Evolutionary conservation across 1,139 yeast genomes (phyloP).

Genomic region (Candida dubliniensis): DNA sequence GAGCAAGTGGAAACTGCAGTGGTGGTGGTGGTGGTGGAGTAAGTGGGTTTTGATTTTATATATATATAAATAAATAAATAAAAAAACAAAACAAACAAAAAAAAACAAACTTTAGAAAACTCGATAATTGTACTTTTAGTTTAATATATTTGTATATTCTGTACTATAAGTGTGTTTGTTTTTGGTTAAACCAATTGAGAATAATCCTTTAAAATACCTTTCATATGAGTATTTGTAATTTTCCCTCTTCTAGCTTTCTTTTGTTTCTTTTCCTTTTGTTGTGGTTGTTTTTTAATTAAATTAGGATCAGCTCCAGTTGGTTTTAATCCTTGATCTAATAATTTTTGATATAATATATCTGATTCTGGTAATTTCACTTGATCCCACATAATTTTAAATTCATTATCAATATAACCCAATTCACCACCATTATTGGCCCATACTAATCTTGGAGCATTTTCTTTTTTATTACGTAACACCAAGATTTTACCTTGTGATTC

Average conservation of each 20-base stretch:
- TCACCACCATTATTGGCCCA: conserved; percentile 88
- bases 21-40: not conserved
- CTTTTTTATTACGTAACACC: conserved; percentile 88
- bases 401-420: conserved; percentile 75
- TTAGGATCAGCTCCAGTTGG: conserved; percentile 99
- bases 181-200: conserved; percentile 35
- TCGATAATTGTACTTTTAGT: no score
- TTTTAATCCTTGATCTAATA: conserved; percentile 82
- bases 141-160: no score
- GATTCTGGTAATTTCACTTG: conserved; percentile 76
- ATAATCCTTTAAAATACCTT: conserved; percentile 91
- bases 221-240: conserved; percentile 94
- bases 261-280: conserved; percentile 68
- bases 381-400: conserved; percentile 81
- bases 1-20: not conserved
- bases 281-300: conserved; percentile 66
- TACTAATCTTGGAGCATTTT: conserved; percentile 82
- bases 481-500: conserved; percentile 76
- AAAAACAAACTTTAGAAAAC: no score
- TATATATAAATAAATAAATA: no score
- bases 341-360: conserved; percentile 69
- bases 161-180: no score
- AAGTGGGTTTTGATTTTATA: not conserved
- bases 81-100: no score
- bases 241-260: conserved; percentile 91